Evolutionary conservation across 306 rosid species (phyloP).

Genomic region (Malus asiatica): DNA sequence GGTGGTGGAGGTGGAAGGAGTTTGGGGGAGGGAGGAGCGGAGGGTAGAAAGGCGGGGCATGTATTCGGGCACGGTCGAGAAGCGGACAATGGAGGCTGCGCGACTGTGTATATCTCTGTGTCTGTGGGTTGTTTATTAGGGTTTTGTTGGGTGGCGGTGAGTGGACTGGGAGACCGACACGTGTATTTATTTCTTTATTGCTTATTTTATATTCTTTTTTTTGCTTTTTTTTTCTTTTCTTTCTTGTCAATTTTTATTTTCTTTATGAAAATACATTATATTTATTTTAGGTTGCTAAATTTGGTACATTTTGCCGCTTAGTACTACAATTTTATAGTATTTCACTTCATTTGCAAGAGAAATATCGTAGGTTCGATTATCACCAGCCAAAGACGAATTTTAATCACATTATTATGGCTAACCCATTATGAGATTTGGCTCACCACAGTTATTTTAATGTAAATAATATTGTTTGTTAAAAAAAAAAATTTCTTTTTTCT

Average conservation of each 20-base stretch:
- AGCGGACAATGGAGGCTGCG: constrained; percentile 16
- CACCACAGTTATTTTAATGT: rapidly evolving
- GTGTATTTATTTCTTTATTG: not conserved
- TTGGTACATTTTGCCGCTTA: not conserved
- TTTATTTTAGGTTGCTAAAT: not conserved
- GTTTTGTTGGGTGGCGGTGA: constrained; percentile 1
- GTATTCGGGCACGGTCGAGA: not conserved
- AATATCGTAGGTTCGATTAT: too few relatives aligned
- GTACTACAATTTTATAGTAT: too few relatives aligned
- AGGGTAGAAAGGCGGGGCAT: not conserved
- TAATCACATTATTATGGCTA: too few relatives aligned
- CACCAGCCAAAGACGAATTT: rapidly evolving
- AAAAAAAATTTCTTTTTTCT: too few relatives aligned
- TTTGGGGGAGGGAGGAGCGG: not conserved
- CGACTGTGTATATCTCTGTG: too few relatives aligned
- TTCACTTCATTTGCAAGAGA: too few relatives aligned
- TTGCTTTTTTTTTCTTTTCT: too few relatives aligned
- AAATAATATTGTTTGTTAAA: too few relatives aligned
- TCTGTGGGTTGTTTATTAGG: not conserved
- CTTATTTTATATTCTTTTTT: not conserved
- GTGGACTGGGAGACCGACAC: not conserved
- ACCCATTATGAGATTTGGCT: rapidly evolving
- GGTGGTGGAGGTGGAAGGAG: not conserved
- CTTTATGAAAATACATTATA: not conserved
- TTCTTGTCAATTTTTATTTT: not conserved